Conservation (phyloP, 2,329 filamentous ascomycete genomes). For the Curvularia sp. region DNA sequence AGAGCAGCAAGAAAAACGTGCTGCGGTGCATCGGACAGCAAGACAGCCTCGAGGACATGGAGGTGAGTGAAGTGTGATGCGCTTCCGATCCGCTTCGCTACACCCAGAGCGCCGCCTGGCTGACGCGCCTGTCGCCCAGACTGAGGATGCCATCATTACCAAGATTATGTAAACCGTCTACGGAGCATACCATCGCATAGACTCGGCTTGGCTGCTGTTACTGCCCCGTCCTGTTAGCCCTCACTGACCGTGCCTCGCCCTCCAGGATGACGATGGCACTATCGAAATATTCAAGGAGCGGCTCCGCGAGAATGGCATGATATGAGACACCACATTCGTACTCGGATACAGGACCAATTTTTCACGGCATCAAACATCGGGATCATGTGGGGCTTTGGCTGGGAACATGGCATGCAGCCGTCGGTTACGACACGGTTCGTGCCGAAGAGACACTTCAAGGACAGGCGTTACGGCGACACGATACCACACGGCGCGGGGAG, state of each 20-base stretch:
- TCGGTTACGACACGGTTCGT: constrained; percentile 18
- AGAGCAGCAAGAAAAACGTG: constrained; percentile 99
- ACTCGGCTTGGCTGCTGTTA: constrained; percentile 19
- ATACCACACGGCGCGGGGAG: constrained; percentile 19
- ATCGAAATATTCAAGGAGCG: constrained; percentile 42
- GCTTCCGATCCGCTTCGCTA: constrained; percentile 26
- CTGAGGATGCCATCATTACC: constrained; percentile 83
- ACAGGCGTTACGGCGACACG: constrained; percentile 26
- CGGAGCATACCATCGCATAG: constrained; percentile 20
- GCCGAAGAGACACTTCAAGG: constrained; percentile 35
- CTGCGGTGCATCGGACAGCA: constrained; percentile 95
- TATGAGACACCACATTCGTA: constrained; percentile 27
- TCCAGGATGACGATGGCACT: constrained; percentile 42
- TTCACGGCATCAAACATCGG: constrained; percentile 32
- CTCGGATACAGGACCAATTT: constrained; percentile 24
- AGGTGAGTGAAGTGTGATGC: constrained; percentile 71
- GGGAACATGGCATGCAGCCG: constrained; percentile 37
- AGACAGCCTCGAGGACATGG: constrained; percentile 97
- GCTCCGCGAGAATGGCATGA: constrained; percentile 42
- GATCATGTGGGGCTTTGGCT: constrained; percentile 23
- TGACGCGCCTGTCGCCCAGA: constrained; percentile 64
- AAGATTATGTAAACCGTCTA: constrained; percentile 74
- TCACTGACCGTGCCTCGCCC: constrained; percentile 40
- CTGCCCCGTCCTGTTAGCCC: constrained; percentile 23
- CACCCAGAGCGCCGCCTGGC: constrained; percentile 44